Conservation (phyloP, 2,329 filamentous ascomycete species). For the Fusarium oxysporum region DNA sequence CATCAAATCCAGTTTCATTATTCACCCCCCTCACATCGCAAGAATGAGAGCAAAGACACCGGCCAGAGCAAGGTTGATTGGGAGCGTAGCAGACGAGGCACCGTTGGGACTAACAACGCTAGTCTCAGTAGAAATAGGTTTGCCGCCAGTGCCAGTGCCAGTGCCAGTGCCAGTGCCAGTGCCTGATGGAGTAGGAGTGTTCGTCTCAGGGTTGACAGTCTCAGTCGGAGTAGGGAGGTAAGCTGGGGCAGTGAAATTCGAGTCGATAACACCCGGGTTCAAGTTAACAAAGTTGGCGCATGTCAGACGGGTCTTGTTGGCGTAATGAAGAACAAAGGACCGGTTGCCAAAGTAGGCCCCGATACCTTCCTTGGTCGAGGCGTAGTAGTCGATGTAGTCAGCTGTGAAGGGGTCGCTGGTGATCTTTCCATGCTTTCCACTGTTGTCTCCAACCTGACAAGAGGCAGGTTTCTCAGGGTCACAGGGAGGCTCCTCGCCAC, state of each 20-base stretch:
- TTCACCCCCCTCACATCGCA: constrained; percentile 14
- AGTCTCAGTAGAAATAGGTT: constrained; percentile 26
- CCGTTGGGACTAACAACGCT: constrained; percentile 22
- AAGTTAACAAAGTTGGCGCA: constrained; percentile 69
- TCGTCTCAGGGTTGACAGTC: constrained; percentile 26
- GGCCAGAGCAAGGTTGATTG: constrained; percentile 29
- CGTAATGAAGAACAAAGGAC: constrained; percentile 72
- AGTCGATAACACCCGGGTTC: constrained; percentile 22
- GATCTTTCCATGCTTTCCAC: constrained; percentile 78
- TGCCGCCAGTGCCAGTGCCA: constrained; percentile 2
- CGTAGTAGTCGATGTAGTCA: constrained; percentile 67
- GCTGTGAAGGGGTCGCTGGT: constrained; percentile 60
- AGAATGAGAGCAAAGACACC: constrained; percentile 26
- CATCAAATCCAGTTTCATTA: not conserved
- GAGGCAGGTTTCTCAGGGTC: constrained; percentile 66
- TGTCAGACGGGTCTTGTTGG: constrained; percentile 71
- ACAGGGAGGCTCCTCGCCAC: constrained; percentile 72
- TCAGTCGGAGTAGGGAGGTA: constrained; percentile 39
- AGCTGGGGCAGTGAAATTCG: constrained; percentile 30
- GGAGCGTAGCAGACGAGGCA: constrained; percentile 21
- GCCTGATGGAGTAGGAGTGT: constrained; percentile 28
- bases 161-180: too few species aligned
- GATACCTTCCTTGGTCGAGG: constrained; percentile 63
- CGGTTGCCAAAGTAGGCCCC: constrained; percentile 73
- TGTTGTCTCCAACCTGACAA: constrained; percentile 82